Percentiles rank a stretch among this genome's conserved stretches.
Evolutionary conservation across 805 yeast genomes (phyloP).

Genomic region (Isabelozyma heimii): DNA sequence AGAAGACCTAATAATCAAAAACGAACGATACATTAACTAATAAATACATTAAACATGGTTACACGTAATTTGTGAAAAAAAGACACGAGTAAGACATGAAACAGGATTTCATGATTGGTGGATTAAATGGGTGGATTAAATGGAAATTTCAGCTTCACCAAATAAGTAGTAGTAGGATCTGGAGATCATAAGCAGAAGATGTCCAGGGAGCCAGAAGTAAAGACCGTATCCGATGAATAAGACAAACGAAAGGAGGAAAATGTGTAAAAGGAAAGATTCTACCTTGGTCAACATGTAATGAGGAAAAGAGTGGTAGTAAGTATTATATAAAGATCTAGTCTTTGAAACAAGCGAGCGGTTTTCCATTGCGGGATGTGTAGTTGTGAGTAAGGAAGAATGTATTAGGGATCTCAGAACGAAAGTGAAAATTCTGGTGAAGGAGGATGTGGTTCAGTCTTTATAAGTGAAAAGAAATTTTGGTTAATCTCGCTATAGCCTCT

Average conservation of each 20-base stretch:
- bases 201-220: slow-evolving; percentile 20
- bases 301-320: slow-evolving; percentile 46
- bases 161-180: slow-evolving; percentile 35
- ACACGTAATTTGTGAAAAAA: too few relatives aligned
- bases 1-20: too few relatives aligned
- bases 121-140: not conserved
- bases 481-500: not conserved
- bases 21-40: too few relatives aligned
- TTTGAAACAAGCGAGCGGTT: not conserved
- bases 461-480: too few relatives aligned
- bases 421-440: not conserved
- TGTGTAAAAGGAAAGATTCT: slow-evolving; percentile 32
- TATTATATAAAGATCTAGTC: slow-evolving; percentile 9
- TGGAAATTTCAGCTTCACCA: slow-evolving; percentile 12
- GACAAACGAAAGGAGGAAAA: slow-evolving; percentile 18
- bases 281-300: slow-evolving; percentile 47
- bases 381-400: not conserved
- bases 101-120: too few relatives aligned
- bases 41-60: not conserved
- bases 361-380: not conserved
- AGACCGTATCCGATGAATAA: slow-evolving; percentile 27
- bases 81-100: too few relatives aligned
- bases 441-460: too few relatives aligned
- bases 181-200: slow-evolving; percentile 25
- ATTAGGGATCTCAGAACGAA: not conserved